Evolutionary conservation across 768 basidiomycete genomes (phyloP), one percentile per base, ranked within the genome.

Genomic region (Hericium coralloides): DNA sequence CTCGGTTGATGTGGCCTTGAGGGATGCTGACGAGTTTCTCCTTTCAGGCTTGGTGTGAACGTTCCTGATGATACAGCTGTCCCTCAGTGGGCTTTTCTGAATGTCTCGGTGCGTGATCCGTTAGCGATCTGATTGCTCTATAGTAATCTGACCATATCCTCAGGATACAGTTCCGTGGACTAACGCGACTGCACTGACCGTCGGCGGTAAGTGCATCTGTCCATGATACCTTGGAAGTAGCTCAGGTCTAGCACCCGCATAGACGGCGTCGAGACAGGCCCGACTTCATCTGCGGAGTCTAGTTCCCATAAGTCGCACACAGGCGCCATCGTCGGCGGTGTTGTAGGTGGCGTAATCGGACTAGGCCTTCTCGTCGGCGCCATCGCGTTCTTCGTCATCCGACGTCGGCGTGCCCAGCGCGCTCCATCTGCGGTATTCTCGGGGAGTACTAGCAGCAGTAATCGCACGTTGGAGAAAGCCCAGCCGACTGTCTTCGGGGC

Each of bases 251-350:
- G 31, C 10, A 0, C 8, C 43, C 4, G 9, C 18, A 8, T 20
- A 45, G 43, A 45, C 18, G 43, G 43, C 43, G n/a, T 45, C 9
- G 43, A 45, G 20, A 18, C 43, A 9, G 31, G 31, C 31, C 31
- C 31, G 31, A 31, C 31, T 31, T 31, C 31, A 31, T 31, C 31
- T 9, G 31, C 31, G 10, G 31, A 31, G 31, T 31, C 31, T 31
- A 31, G 31, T 31, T 18, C 36, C 12, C 12, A 49, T 25, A 49
- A 12, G 20, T 58, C 59, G 18, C 70, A 80, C 61, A 74, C 79
- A 2, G 83, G 83, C 2, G 80, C 80, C 20, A 84, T 86, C 43
- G 81, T 79, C 0, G 85, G 84, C 39, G 84, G 85, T n/a, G 79
- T 80, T 4, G 73, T 84, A 5, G 81, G 81, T 3, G 81, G 78